phyloP scores from a whole-genome alignment of 2,329 filamentous ascomycete species.

The Fusarium sp. region DNA sequence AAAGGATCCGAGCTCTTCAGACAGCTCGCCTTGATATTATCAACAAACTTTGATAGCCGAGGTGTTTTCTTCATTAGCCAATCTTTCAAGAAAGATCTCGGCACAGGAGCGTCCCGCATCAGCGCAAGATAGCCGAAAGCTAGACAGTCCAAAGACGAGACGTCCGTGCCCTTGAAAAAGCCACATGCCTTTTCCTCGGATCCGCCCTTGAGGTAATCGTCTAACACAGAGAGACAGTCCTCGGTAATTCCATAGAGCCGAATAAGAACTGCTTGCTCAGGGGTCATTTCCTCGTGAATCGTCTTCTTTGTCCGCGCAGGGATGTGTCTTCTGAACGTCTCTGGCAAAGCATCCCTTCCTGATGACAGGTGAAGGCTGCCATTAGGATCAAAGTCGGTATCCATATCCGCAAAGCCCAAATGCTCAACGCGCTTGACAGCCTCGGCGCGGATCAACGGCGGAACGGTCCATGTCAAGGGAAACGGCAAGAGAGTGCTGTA shows the following conservation, averaged over 20 bases:
- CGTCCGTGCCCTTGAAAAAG: constrained; percentile 50
- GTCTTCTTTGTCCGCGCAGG: constrained; percentile 66
- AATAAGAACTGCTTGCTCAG: constrained; percentile 81
- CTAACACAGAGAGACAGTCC: constrained; percentile 80
- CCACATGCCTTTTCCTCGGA: constrained; percentile 48
- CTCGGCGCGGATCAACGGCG: constrained; percentile 78
- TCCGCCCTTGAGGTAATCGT: constrained; percentile 63
- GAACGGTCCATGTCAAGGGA: constrained; percentile 90
- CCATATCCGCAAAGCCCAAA: constrained; percentile 77
- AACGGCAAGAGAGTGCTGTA: constrained; percentile 87
- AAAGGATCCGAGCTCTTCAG: constrained; percentile 43
- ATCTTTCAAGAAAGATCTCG: constrained; percentile 59
- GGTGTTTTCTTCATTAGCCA: constrained; percentile 57
- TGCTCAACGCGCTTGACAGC: constrained; percentile 80
- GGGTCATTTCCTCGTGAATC: constrained; percentile 74
- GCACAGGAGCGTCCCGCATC: constrained; percentile 70
- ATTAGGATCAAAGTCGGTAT: constrained; percentile 68
- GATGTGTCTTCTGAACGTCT: constrained; percentile 58
- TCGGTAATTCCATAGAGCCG: constrained; percentile 80
- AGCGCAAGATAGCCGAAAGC: constrained; percentile 84
- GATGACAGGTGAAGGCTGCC: constrained; percentile 56
- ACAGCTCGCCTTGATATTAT: constrained; percentile 48
- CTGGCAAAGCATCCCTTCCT: constrained; percentile 58
- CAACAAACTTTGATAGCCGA: constrained; percentile 53
- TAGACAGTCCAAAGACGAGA: constrained; percentile 78